These are phyloP conservation scores for Ophiostoma populinum DNA, from an alignment of 2,329 filamentous ascomycete genomes.

Conservation along the genomic window DNA sequence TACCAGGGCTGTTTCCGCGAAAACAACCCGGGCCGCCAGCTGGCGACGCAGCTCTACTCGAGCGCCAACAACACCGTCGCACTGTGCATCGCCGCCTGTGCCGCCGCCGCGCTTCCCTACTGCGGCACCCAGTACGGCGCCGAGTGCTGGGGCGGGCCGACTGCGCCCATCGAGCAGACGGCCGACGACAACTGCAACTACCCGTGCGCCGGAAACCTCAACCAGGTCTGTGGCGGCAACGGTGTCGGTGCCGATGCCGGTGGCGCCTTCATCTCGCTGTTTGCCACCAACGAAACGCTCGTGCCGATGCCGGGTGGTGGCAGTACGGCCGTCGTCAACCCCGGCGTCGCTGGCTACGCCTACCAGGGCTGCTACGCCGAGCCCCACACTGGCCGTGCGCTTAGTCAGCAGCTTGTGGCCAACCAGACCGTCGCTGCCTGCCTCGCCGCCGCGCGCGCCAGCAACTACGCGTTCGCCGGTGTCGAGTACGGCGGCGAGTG, in stretches of 20 bases:
- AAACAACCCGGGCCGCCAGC: constrained; percentile 35
- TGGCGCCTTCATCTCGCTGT: constrained; percentile 30
- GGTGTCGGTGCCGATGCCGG: constrained; percentile 19
- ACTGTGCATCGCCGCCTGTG: constrained; percentile 28
- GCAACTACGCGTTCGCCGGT: constrained; percentile 24
- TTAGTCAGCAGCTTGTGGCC: constrained; percentile 7
- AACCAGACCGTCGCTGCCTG: constrained; percentile 12
- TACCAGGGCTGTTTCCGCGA: constrained; percentile 39
- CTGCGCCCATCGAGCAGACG: too few relatives aligned
- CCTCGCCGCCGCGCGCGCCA: neutral
- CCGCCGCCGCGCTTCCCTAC: constrained; percentile 19
- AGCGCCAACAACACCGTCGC: constrained; percentile 24
- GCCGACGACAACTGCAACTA: too few relatives aligned
- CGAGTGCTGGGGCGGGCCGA: constrained; percentile 38
- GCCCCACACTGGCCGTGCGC: constrained; percentile 9
- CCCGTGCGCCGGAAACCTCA: constrained; percentile 29
- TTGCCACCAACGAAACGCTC: constrained; percentile 16
- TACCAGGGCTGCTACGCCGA: constrained; percentile 20
- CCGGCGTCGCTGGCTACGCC: constrained; percentile 15
- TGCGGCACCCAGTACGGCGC: constrained; percentile 31
- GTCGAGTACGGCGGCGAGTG: constrained; percentile 32
- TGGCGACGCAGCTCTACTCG: constrained; percentile 25
- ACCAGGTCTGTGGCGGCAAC: constrained; percentile 36
- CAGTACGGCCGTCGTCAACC: constrained; percentile 22
- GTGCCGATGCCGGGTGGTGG: constrained; percentile 12